phyloP scores from a whole-genome alignment of 345 rosid species.

The Syzygium grande region DNA sequence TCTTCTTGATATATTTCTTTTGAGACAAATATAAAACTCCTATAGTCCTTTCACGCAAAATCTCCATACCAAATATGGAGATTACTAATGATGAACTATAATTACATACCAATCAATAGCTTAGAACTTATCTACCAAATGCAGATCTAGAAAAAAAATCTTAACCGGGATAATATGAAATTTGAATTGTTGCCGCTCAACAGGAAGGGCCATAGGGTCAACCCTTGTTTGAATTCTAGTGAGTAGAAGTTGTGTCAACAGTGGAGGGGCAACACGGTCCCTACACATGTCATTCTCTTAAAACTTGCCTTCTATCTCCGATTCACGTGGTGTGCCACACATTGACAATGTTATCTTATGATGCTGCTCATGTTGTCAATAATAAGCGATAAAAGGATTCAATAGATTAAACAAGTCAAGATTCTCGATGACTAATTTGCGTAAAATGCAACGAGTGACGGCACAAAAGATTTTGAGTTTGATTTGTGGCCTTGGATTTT shows the following conservation, averaged over 20 bases:
- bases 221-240: accelerated
- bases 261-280: not conserved
- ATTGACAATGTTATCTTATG: too few relatives aligned
- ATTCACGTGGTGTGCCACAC: too few relatives aligned
- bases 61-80: too few relatives aligned
- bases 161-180: not conserved
- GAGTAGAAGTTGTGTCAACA: not conserved
- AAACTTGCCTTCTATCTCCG: not conserved
- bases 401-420: not conserved
- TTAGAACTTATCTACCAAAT: too few relatives aligned
- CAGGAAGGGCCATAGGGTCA: not conserved
- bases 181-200: not conserved
- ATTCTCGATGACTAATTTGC: not conserved
- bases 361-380: too few relatives aligned
- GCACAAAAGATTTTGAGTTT: not conserved
- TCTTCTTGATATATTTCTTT: too few relatives aligned
- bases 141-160: too few relatives aligned
- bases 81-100: too few relatives aligned
- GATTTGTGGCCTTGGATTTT: not conserved
- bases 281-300: not conserved
- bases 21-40: too few relatives aligned
- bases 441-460: not conserved
- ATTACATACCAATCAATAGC: too few relatives aligned
- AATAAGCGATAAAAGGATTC: not conserved
- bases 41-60: too few relatives aligned